phyloP scores from a whole-genome alignment of 805 yeast genomes.

The Priceomyces medius region DNA sequence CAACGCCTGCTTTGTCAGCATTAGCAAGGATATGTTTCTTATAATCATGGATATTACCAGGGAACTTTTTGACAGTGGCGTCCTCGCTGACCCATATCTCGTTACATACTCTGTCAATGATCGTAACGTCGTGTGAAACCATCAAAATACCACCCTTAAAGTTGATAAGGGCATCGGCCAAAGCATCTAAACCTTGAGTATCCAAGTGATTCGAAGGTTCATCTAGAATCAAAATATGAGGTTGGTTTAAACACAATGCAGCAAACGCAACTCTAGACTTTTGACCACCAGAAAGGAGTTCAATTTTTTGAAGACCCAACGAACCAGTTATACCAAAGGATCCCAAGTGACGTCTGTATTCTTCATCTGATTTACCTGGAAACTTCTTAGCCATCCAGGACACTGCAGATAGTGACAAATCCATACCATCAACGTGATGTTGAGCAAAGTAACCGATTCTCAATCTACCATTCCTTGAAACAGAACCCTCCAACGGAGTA shows the following conservation, averaged over 20 bases:
- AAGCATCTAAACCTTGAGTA: constrained; percentile 96
- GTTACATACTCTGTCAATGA: constrained; percentile 83
- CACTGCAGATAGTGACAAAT: constrained; percentile 77
- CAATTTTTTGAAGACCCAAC: constrained; percentile 87
- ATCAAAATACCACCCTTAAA: constrained; percentile 95
- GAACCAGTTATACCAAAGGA: constrained; percentile 97
- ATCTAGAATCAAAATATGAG: constrained; percentile 89
- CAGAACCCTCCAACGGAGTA: constrained; percentile 73
- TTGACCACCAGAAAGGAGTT: constrained; percentile 93
- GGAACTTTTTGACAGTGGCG: constrained; percentile 73
- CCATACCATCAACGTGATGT: constrained; percentile 98
- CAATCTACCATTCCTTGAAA: constrained; percentile 77
- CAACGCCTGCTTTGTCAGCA: constrained; percentile 87
- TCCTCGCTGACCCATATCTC: constrained; percentile 96
- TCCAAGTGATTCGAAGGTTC: constrained; percentile 99
- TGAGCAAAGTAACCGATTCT: constrained; percentile 97
- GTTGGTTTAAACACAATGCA: constrained; percentile 82
- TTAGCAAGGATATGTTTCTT: constrained; percentile 78
- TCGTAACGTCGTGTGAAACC: constrained; percentile 97
- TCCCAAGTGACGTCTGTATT: constrained; percentile 93
- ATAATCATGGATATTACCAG: constrained; percentile 83
- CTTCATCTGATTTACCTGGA: constrained; percentile 96
- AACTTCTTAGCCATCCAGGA: constrained; percentile 87
- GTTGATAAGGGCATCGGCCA: constrained; percentile 80
- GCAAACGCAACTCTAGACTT: constrained; percentile 98